Base-by-base conservation (phyloP, 225 moss, liverwort and hornwort genomes). In the Thuidium tamariscinum region DNA sequence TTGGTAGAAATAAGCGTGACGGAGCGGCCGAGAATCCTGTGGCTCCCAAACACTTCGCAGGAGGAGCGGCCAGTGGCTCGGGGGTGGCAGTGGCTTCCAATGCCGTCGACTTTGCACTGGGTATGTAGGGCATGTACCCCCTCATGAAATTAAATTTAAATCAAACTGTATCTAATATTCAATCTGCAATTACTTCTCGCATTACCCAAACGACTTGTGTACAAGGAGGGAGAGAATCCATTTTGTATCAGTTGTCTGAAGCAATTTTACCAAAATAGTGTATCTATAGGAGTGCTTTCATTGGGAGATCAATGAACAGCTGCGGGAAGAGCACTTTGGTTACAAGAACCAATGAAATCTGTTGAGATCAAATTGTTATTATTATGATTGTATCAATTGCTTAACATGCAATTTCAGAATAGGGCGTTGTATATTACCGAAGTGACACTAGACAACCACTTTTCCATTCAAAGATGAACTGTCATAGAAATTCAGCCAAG, bases 41-140 rank as follows among this genome's bases (percentile, higher is more conserved):
- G 55, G 91, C 88, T 84, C 87, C 93, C 49, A 89, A 88, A 59
- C 91, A 91, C 48, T 93, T 88, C 65, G 82, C 89, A 73, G 93
- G 93, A 56, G 93, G 93, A 85, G 89, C 93, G 42, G 93, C 93
- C 29, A 91, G 93, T 67, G 93, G 93, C 39, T 93, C 93, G 14
- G 89, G 86, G 61, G 93, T 90, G 49, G 93, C 93, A n/a, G 91
- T 93, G 39, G 91, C 93, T 82, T 81, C 91, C 73, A 89, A 93
- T 77, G 86, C 57, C 42, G 91, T 87, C 59, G 93, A 91, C 46
- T 93, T 93, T 87, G 89, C 93, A 32, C 67, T 93, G 59, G 91
- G 93, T 88, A 87, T 61, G 82, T n/a, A 36, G 10, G 34, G 46
- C 77, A 54, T 20, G 41, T 54, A 49, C 52, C 36, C 56, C 11